Evolutionary conservation across 805 yeast species (phyloP).

Genomic region (Saturnispora besseyi): DNA sequence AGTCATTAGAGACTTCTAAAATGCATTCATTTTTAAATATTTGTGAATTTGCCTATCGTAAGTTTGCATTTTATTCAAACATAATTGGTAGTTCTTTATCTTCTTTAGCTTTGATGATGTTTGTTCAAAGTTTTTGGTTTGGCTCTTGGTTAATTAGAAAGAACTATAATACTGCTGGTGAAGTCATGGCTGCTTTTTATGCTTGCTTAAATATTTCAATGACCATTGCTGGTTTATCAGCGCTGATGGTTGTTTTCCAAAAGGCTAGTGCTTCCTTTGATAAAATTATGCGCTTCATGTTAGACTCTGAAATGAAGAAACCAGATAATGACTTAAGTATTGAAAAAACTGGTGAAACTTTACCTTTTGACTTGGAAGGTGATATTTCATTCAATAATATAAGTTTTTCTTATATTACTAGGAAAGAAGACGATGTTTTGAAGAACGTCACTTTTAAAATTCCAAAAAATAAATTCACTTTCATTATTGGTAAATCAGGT

Average conservation of each 20-base stretch:
- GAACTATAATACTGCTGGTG: constrained; percentile 45
- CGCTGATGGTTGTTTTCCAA: constrained; percentile 51
- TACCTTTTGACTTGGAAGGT: constrained; percentile 33
- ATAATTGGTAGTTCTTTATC: constrained; percentile 50
- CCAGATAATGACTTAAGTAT: not conserved
- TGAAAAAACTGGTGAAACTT: constrained; percentile 7
- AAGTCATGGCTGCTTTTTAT: constrained; percentile 74
- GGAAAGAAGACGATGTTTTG: constrained; percentile 41
- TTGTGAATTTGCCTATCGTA: constrained; percentile 33
- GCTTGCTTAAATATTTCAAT: constrained; percentile 70
- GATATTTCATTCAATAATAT: constrained; percentile 47
- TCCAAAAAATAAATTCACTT: constrained; percentile 40
- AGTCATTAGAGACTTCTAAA: constrained; percentile 38
- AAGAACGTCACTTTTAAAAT: constrained; percentile 39
- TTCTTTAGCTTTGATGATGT: constrained; percentile 56
- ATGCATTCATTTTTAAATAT: constrained; percentile 28
- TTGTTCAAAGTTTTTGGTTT: constrained; percentile 90
- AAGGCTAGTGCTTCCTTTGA: constrained; percentile 64
- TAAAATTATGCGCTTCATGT: constrained; percentile 37
- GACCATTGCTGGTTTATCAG: constrained; percentile 44
- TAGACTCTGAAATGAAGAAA: constrained; percentile 10
- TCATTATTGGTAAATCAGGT: constrained; percentile 81
- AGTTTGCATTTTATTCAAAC: constrained; percentile 39
- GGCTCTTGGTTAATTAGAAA: constrained; percentile 59
- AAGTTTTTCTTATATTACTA: constrained; percentile 52